These are phyloP conservation scores for Blastobotrys niveus DNA, from an alignment of 1,139 yeast species.

Conservation along the genomic window DNA sequence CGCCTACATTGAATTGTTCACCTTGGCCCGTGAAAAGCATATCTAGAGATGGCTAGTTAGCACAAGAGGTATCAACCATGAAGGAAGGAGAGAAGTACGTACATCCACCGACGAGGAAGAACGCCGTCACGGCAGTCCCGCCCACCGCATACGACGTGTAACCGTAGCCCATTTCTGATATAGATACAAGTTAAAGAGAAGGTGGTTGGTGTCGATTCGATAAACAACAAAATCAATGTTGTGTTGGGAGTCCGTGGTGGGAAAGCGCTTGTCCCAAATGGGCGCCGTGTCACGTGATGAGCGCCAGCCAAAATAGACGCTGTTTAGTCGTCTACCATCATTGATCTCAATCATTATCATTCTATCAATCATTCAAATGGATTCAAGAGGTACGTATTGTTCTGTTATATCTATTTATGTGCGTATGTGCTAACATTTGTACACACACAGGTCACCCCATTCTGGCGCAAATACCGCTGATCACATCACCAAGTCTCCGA, in stretches of 20 bases:
- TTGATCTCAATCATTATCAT: too few species aligned
- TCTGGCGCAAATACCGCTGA: constrained; percentile 52
- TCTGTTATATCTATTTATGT: not conserved
- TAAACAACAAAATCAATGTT: too few species aligned
- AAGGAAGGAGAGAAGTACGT: not conserved
- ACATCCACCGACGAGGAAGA: constrained; percentile 27
- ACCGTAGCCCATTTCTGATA: constrained; percentile 1
- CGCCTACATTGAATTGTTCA: constrained; percentile 83
- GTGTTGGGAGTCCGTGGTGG: too few species aligned
- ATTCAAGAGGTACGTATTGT: constrained; percentile 1
- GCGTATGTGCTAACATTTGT: not conserved
- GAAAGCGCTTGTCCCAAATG: too few species aligned
- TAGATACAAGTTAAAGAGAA: too few species aligned
- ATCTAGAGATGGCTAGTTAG: constrained; percentile 34
- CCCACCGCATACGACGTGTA: constrained; percentile 7
- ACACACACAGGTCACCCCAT: constrained; percentile 41
- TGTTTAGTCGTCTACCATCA: not conserved
- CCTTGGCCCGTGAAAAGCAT: constrained; percentile 91
- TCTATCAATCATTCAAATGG: too few species aligned
- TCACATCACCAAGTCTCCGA: constrained; percentile 49
- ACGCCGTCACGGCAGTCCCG: constrained; percentile 13
- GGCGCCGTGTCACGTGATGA: not conserved
- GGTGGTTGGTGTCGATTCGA: too few species aligned
- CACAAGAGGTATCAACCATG: not conserved
- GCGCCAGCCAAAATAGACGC: not conserved